These are phyloP conservation scores for Lathyrus tuberosus DNA, from an alignment of 306 rosid genomes.

Conservation along the genomic window DNA sequence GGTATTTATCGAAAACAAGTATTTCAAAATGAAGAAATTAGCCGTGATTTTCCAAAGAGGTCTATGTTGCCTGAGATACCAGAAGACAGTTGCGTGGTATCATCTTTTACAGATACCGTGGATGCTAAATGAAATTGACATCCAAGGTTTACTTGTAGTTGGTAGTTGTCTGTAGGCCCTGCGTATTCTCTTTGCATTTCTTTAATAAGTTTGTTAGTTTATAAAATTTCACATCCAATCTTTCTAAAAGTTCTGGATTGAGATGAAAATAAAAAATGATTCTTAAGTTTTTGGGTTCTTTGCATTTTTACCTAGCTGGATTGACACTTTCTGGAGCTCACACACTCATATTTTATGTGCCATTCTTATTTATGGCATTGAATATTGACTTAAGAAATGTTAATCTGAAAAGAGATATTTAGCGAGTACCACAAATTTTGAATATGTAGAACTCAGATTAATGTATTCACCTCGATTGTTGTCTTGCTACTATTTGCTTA, in stretches of 20 bases:
- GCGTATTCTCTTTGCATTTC: not conserved
- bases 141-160: constrained; percentile 27
- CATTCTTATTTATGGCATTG: constrained; percentile 10
- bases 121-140: constrained; percentile 41
- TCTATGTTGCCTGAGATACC: constrained; percentile 44
- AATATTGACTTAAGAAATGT: constrained; percentile 14
- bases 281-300: constrained; percentile 8
- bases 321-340: not conserved
- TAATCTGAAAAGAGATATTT: constrained; percentile 13
- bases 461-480: constrained; percentile 2
- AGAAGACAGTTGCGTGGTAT: constrained; percentile 35
- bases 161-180: constrained; percentile 32
- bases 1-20: constrained; percentile 55
- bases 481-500: not conserved
- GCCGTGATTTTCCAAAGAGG: constrained; percentile 38
- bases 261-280: constrained; percentile 27
- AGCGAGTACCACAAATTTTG: not conserved
- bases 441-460: too few relatives aligned
- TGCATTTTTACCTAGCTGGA: not conserved
- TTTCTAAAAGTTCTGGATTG: constrained; percentile 23
- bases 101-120: constrained; percentile 41
- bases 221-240: constrained; percentile 18
- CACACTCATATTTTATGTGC: constrained; percentile 22
- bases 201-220: not conserved
- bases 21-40: constrained; percentile 53